Conservation (phyloP, 1,284 basidiomycete species). For the Xerocomus nothofagi region DNA sequence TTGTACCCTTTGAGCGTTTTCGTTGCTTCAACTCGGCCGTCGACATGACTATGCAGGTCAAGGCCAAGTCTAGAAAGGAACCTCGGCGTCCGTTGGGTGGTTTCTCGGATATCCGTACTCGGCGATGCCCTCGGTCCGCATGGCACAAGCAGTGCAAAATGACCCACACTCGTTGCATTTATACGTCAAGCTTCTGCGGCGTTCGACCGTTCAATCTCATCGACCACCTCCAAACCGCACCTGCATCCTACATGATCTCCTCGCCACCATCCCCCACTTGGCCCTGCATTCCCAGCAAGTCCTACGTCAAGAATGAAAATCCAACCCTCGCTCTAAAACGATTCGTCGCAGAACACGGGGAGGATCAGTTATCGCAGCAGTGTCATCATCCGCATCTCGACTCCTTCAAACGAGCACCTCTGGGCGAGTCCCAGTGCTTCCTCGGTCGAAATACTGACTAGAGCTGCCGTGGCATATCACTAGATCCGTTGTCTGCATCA, state of each 20-base stretch:
- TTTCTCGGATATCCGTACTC: constrained; percentile 6
- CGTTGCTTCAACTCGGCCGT: not conserved
- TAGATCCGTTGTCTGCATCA: constrained; percentile 31
- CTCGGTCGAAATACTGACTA: not conserved
- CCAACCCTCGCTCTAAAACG: constrained; percentile 23
- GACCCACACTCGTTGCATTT: constrained; percentile 26
- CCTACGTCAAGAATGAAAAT: constrained; percentile 13
- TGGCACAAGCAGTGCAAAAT: constrained; percentile 30
- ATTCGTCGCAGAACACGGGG: constrained; percentile 20
- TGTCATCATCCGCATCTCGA: constrained; percentile 19
- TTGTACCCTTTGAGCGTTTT: constrained; percentile 5
- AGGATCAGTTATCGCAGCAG: constrained; percentile 17
- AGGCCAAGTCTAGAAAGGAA: not conserved
- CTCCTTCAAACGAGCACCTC: constrained; percentile 18
- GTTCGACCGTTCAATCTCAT: constrained; percentile 18
- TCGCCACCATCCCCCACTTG: constrained; percentile 2
- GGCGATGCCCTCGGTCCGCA: constrained; percentile 9
- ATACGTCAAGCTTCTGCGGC: constrained; percentile 19
- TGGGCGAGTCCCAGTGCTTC: constrained; percentile 26
- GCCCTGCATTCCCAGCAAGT: constrained; percentile 2
- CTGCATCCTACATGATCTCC: constrained; percentile 27
- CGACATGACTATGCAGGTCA: not conserved
- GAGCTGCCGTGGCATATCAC: constrained; percentile 1
- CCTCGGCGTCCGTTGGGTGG: not conserved
- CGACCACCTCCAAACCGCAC: constrained; percentile 8